A percentile compares a stretch with the other conserved stretches of the same genome.
Conservation (phyloP, 108 stramenopile genomes). For the Cyclostephanos invisitatus region DNA sequence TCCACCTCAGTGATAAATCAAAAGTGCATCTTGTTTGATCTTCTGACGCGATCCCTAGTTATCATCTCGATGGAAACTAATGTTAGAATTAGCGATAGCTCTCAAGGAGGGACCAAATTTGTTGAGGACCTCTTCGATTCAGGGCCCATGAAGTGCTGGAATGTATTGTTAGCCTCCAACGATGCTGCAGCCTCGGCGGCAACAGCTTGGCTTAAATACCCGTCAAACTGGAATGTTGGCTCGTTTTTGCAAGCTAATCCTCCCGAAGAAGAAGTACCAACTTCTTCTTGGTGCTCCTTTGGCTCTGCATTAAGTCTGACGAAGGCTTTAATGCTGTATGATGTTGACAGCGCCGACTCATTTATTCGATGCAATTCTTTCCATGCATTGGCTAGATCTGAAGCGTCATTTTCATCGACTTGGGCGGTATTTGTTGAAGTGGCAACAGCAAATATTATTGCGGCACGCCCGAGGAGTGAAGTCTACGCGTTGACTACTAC, state of each 20-base stretch:
- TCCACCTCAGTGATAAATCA: constrained; percentile 6
- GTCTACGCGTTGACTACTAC: constrained; percentile 12
- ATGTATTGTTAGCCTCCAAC: constrained; percentile 15
- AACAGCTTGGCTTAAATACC: constrained; percentile 28
- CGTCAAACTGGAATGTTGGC: constrained; percentile 19
- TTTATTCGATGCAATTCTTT: constrained; percentile 25
- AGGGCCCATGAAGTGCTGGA: constrained; percentile 33
- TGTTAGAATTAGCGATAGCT: constrained; percentile 17
- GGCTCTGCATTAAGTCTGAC: constrained; percentile 10
- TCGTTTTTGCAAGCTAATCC: constrained; percentile 29
- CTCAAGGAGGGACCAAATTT: constrained; percentile 21
- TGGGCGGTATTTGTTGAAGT: constrained; percentile 42
- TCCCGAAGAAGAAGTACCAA: constrained; percentile 13
- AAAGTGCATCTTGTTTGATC: constrained; percentile 24
- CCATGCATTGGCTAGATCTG: constrained; percentile 11
- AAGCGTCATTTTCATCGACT: constrained; percentile 17
- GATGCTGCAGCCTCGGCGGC: constrained; percentile 26
- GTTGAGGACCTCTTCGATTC: constrained; percentile 32
- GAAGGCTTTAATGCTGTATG: constrained; percentile 1
- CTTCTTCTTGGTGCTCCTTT: constrained; percentile 38
- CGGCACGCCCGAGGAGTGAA: constrained; percentile 15
- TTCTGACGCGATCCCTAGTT: constrained; percentile 28
- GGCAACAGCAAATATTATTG: constrained; percentile 7
- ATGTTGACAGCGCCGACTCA: background rate
- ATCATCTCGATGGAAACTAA: constrained; percentile 38